Conservation (phyloP, 1,284 basidiomycete genomes). For the Mycena citricolor region DNA sequence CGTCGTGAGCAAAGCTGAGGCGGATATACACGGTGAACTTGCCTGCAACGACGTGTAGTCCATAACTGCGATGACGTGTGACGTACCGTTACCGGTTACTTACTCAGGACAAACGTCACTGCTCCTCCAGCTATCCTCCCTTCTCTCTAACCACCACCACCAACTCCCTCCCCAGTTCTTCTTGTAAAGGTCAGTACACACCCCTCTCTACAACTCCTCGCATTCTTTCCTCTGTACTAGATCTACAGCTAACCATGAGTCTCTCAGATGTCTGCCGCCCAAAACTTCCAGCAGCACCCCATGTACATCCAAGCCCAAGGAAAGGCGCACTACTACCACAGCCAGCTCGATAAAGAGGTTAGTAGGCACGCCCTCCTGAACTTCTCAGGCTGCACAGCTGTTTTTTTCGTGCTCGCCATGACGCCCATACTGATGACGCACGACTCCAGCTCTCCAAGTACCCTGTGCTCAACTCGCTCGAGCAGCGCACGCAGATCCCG, state of each 20-base stretch:
- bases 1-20: slow-evolving; percentile 12
- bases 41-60: slow-evolving; percentile 40
- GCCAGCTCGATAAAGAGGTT: slow-evolving; percentile 94
- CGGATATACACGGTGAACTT: slow-evolving; percentile 9
- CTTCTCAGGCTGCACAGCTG: slow-evolving; percentile 18
- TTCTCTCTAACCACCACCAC: slow-evolving; percentile 23
- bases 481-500: slow-evolving; percentile 89
- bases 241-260: no score
- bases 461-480: slow-evolving; percentile 79
- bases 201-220: no score
- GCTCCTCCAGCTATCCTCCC: slow-evolving; percentile 17
- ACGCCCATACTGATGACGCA: slow-evolving; percentile 22
- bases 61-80: slow-evolving; percentile 36
- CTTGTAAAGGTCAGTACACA: no score
- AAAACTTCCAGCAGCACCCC: slow-evolving; percentile 83
- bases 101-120: slow-evolving; percentile 33
- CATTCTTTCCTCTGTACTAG: no score
- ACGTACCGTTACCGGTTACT: slow-evolving; percentile 3
- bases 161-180: slow-evolving; percentile 23
- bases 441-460: slow-evolving; percentile 82
- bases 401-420: slow-evolving; percentile 14
- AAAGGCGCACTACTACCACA: slow-evolving; percentile 74
- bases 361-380: slow-evolving; percentile 28
- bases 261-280: slow-evolving; percentile 68
- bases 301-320: slow-evolving; percentile 77